Base-by-base conservation (phyloP, 2,329 filamentous ascomycete species). In the Harringtonia aguacate region DNA sequence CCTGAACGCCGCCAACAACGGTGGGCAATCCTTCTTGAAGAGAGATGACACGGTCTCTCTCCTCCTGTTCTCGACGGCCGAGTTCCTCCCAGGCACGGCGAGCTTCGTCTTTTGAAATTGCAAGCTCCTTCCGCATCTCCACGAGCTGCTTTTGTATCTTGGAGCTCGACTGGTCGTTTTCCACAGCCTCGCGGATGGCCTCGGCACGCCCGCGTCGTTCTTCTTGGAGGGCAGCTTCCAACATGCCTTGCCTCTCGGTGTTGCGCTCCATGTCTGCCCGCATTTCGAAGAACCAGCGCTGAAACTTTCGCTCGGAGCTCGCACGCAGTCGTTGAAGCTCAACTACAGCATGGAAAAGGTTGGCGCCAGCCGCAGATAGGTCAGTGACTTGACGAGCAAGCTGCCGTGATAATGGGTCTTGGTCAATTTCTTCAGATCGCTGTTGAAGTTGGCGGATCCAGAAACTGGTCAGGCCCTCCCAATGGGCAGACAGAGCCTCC, bases 261-360 rank as follows among this genome's bases (percentile, higher is more conserved):
- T 81, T 75, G 24, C 84, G 80, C 65, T 97, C 92, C 52, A 94
- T 79, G 53, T 97, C 89, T 28, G 82, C 76, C 41, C 89, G 76
- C 8, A 89, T 95, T 60, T 98, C 92, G 54, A 94, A 95, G 65
- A 97, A 97, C 92, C 92, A 98, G 41, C 92, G 78, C 64, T 98
- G 92, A 55, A 98, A 98, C 60, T 97, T 97, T 51, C 92, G 81
- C 63, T 98, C 92, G 0, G 90, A 97, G 45, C 88, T 95, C 31
- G 92, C 92, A 36, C 92, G 84, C 22, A 98, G 72, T 27, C 92
- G 81, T 61, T 98, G 92, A 37, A 98, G 69, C 62, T 98, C 92
- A 4, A 98, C 92, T 0, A 98, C 89, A 10, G 92, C 92, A 60
- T 98, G 92, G 61, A 98, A 98, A 0, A 98, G 72, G 54, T 98